A percentile compares a stretch with the other conserved stretches of the same genome.
These are phyloP conservation scores for Thoreauomyces humboldtii DNA, from an alignment of 192 early-diverging fungal genomes.

Conservation along the genomic window DNA sequence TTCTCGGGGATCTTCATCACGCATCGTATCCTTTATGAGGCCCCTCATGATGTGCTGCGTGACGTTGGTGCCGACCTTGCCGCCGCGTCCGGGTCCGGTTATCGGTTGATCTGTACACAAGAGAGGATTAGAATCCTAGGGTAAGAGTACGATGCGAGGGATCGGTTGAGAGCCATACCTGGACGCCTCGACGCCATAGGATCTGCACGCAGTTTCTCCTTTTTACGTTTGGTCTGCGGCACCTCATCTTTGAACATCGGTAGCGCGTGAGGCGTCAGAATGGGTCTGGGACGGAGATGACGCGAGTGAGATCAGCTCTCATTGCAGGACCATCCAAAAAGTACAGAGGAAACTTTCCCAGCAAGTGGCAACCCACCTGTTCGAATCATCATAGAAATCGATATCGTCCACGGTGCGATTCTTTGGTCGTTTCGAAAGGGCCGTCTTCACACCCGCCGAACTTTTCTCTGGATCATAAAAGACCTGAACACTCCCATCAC, in stretches of 20 bases:
- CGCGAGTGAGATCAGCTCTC: too few species aligned
- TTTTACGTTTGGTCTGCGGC: slow-evolving; percentile 62
- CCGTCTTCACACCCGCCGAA: slow-evolving; percentile 70
- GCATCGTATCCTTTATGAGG: slow-evolving; percentile 43
- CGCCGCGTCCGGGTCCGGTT: slow-evolving; percentile 78
- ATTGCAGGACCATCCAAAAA: too few species aligned
- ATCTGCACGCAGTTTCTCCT: slow-evolving; percentile 70
- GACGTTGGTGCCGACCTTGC: slow-evolving; percentile 77
- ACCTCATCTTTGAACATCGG: slow-evolving; percentile 81
- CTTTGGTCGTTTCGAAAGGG: slow-evolving; percentile 65
- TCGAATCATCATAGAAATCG: slow-evolving; percentile 19
- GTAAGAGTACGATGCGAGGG: background rate
- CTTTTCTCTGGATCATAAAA: slow-evolving; percentile 72
- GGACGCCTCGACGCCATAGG: slow-evolving; percentile 72
- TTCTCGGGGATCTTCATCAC: slow-evolving; percentile 90
- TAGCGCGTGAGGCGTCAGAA: slow-evolving; percentile 86
- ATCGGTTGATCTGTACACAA: slow-evolving; percentile 65
- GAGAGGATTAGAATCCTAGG: background rate
- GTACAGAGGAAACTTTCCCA: too few species aligned
- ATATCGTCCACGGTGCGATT: slow-evolving; percentile 46
- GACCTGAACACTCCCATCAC: slow-evolving; percentile 71
- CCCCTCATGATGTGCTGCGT: slow-evolving; percentile 83
- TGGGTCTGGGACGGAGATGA: slow-evolving; percentile 65
- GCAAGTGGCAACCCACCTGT: too few species aligned
- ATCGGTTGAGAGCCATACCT: slow-evolving; percentile 42